Base-by-base conservation (phyloP, 192 early-diverging fungal species). In the Podila verticillata region DNA sequence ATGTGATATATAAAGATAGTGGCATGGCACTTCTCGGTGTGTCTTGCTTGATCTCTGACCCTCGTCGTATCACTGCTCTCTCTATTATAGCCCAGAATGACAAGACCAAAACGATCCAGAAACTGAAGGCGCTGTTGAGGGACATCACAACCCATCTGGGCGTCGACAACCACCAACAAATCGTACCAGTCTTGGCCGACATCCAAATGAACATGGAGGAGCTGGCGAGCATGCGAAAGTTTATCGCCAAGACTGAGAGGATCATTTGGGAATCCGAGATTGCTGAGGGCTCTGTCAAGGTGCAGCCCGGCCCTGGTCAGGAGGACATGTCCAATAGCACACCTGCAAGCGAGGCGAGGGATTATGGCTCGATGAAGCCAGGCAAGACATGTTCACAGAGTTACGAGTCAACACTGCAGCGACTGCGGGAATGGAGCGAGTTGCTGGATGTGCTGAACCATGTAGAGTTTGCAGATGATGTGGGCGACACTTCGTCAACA, bases 181-280 rank as follows among this genome's bases (percentile, higher is more conserved):
- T 78, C 19, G 7, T 78, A 15, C 58, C 74, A 56, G 74, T 58
- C 2, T 20, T 78, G 19, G 48, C 32, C 4, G 67, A 78, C 28
- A 62, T 78, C 17, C 56, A 69, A 32, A 32, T 22, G 8, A 34
- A 61, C 29, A 44, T 70, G 1, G 35, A 69, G 17, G 68, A 78
- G 24, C 17, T 78, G 17, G 54, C 66, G 0, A 30, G 22, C 4
- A 49, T 68, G 26, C 24, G 57, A n/a, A 28, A 57, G 20, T 78
- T 78, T 57, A 54, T 78, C 29, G 63, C 74, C 22, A 78, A 70
- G 48, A 34, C 61, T 12, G 68, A 78, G 57, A 65, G 49, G 63
- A 61, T 78, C 15, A 70, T 78, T 34, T 78, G 74, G 74, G 74
- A 78, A 26, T 60, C 63, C 44, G 74, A 78, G 24, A 78, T 75